Base-by-base conservation (phyloP, 2,329 filamentous ascomycete species). In the Herpomyces periplanetae region DNA sequence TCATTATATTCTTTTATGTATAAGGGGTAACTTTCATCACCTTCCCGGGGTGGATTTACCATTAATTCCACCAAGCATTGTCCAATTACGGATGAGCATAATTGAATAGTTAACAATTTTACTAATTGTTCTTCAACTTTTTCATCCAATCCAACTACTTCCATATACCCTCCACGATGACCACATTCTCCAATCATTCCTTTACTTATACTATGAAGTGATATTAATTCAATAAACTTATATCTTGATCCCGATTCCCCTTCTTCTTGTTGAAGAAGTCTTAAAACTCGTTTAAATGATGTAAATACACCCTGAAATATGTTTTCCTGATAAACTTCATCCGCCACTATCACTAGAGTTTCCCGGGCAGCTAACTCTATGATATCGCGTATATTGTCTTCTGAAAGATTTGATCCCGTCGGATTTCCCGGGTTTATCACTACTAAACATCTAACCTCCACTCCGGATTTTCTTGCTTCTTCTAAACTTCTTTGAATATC, bases 261-360 rank as follows among this genome's bases (percentile, higher is more conserved):
- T n/a, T 34, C 24, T 20, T 37, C 37, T 37, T 61, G 47, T 39
- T 91, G 75, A 31, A 91, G 44, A 29, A 62, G 49, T 26, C 73
- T 56, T 19, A 96, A 53, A 15, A 62, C 58, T 31, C 64, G 58
- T 47, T 91, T 91, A 60, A 96, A 91, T 33, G 66, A 84, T 43
- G 66, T 57, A 47, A 96, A 96, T 37, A 75, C 51, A 38, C 80
- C 80, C 25, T 64, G 46, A 43, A 96, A 96, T 30, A 96, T 65
- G 40, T 96, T 96, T 34, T 80, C 91, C 44, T 96, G 80, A 53
- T 96, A 96, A 14, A 96, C 80, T 41, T 96, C 80, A 34, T 96
- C 80, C 20, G 80, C 80, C 32, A 96, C 54, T 27, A 91, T 48
- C 21, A 91, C 71, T 11, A 96, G 51, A 30, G 61, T 56, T 47